Conservation (phyloP, 2,329 filamentous ascomycete species). For the Aspergillus awamori region DNA sequence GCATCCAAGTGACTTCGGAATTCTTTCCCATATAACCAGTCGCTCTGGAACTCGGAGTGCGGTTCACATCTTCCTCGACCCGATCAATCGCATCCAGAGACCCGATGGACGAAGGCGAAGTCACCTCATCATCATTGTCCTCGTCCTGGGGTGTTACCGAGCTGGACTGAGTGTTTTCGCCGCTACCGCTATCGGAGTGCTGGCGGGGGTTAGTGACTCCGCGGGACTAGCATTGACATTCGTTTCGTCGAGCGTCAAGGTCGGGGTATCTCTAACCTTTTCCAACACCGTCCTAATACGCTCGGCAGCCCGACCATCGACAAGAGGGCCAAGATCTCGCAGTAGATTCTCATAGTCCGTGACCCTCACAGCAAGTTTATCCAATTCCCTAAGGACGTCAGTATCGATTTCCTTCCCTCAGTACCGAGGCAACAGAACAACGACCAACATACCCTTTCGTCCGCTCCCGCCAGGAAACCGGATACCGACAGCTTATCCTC, state of each 20-base stretch:
- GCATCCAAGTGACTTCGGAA: constrained; percentile 51
- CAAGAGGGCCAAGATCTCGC: constrained; percentile 38
- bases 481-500: constrained; percentile 42
- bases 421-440: neutral
- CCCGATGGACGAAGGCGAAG: constrained; percentile 41
- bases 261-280: constrained; percentile 32
- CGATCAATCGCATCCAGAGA: constrained; percentile 50
- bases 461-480: constrained; percentile 41
- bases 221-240: neutral
- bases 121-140: constrained; percentile 29
- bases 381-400: constrained; percentile 33
- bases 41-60: constrained; percentile 38
- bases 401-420: constrained; percentile 8
- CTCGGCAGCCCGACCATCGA: constrained; percentile 37
- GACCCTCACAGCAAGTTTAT: constrained; percentile 36
- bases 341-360: constrained; percentile 45
- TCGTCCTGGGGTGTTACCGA: constrained; percentile 37
- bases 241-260: neutral
- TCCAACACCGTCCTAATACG: constrained; percentile 42
- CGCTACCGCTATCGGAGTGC: constrained; percentile 26
- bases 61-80: constrained; percentile 50
- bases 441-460: constrained; percentile 37
- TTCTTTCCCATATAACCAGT: constrained; percentile 52
- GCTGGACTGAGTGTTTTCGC: constrained; percentile 30
- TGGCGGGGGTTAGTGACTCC: constrained; percentile 10